Conservation (phyloP, 176 grass and related monocot genomes). For the Avena sativa region DNA sequence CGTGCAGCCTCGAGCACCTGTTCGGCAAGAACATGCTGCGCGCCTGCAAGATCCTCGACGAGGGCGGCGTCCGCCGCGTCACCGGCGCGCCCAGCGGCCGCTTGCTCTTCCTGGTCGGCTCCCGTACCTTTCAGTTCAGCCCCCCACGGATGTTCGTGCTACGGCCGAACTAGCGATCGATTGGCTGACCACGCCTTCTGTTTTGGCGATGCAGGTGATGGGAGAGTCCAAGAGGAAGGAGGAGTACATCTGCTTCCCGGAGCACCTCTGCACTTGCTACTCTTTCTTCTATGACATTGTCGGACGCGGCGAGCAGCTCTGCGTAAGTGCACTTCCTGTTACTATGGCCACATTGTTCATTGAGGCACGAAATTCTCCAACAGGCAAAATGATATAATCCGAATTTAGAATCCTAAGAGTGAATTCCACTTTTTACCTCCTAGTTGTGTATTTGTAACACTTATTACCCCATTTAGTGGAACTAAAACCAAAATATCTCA, state of each 20-base stretch:
- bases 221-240: constrained; percentile 96
- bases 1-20: constrained; percentile 73
- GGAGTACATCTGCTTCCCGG: constrained; percentile 91
- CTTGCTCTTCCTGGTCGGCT: constrained; percentile 76
- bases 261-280: constrained; percentile 95
- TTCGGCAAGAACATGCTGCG: constrained; percentile 94
- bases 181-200: neutral
- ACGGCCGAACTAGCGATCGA: neutral
- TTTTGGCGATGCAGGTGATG: constrained; percentile 57
- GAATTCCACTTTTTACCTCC: too few relatives aligned
- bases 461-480: too few relatives aligned
- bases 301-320: constrained; percentile 77
- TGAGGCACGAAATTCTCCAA: neutral
- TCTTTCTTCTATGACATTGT: constrained; percentile 97
- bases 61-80: constrained; percentile 75
- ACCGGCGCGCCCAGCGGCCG: constrained; percentile 73
- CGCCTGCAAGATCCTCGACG: constrained; percentile 86
- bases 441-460: too few relatives aligned
- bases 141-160: neutral
- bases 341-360: neutral
- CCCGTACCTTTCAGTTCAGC: neutral
- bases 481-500: too few relatives aligned
- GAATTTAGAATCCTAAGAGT: too few relatives aligned
- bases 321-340: constrained; percentile 48
- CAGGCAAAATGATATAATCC: neutral